Base-by-base conservation (phyloP, 441 rosid species). In the Breynia disticha region DNA sequence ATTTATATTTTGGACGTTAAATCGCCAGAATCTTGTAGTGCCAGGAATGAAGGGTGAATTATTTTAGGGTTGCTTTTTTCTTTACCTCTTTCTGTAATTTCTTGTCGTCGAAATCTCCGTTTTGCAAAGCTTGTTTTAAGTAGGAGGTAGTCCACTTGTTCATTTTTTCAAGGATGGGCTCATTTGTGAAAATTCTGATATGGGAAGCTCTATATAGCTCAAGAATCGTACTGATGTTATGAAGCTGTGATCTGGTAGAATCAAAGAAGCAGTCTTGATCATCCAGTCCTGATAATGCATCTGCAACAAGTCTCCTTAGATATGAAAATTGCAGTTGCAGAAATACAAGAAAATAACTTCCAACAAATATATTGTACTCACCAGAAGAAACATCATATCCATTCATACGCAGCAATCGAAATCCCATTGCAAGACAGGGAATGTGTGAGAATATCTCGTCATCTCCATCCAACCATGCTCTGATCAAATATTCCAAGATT, bases 361-460 rank as follows among this genome's bases (percentile, higher is more conserved):
- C 8, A 9, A 28, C 5, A 28, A 9, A 28, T 28, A 4, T 2
- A 19, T 11, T 5, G 13, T 14, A 19, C 48, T 9, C 39, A 55
- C 59, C 22, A 1, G 50, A 44, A 46, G 59, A 55, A 20, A 55
- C 50, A 18, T 55, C 38, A 22, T 55, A 55, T 55, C 59, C 59
- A 18, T 56, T 57, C 42, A 53, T 21, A 11, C 52, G 61, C 46
- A 56, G 14, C 39, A 56, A 16, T 44, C 55, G 38, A 52, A 67
- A 67, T 45, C 18, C 62, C 66, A 55, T 50, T 1, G 59, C 58
- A 9, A 19, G 22, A 24, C 62, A 21, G 7, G 45, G 16, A 13
- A 20, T 19, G 46, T 67, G 58, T 15, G 15, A 8, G 35, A 67
- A 46, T 51, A 60, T 60, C 41, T 67, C 58, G 15, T 67, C 66